Conservation (phyloP, 176 grass and related monocot genomes). For the Avena sativa region DNA sequence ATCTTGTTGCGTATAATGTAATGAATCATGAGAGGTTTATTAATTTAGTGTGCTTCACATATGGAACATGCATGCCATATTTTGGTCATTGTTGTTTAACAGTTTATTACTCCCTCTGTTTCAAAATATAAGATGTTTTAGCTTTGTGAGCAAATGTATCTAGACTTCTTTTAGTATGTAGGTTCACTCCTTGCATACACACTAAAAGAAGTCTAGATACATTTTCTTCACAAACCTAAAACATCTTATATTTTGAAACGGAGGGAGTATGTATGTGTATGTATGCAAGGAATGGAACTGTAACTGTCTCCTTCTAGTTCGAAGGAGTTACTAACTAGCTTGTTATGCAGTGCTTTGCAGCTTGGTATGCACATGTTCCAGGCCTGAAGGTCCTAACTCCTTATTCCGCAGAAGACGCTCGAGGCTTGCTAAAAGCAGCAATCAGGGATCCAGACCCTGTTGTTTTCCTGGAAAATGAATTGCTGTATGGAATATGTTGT, state of each 20-base stretch:
- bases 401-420: conserved; percentile 93
- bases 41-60: conserved; percentile 12
- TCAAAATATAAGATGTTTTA: too few species aligned
- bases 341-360: conserved; percentile 91
- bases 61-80: not conserved
- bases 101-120: not conserved
- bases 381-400: conserved; percentile 90
- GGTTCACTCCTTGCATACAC: too few species aligned
- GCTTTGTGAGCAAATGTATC: too few species aligned
- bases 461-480: conserved; percentile 98
- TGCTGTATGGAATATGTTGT: conserved; percentile 69
- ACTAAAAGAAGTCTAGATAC: too few species aligned
- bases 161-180: too few species aligned
- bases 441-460: conserved; percentile 99
- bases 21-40: not conserved
- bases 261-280: not conserved
- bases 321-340: conserved; percentile 33
- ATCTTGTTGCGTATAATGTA: not conserved
- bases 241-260: too few species aligned
- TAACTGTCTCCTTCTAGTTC: not conserved
- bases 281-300: not conserved
- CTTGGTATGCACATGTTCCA: conserved; percentile 97
- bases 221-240: too few species aligned
- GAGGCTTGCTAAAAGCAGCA: conserved; percentile 93
- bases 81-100: not conserved